These are phyloP conservation scores for Begonia loranthoides DNA, from an alignment of 306 rosid genomes.

Conservation along the genomic window DNA sequence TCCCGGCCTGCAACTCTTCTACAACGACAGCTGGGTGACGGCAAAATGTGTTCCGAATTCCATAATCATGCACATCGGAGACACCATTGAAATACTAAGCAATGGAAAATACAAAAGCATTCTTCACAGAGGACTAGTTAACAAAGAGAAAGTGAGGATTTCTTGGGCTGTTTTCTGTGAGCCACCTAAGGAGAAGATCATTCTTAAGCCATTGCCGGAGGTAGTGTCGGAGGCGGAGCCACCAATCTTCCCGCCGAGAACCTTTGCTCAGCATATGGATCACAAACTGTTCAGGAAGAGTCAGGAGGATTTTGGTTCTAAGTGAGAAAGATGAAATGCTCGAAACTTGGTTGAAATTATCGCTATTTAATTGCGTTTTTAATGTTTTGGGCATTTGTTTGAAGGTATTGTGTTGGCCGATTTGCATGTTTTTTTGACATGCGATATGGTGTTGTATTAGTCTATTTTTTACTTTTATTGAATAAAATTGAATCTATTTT, in stretches of 20 bases:
- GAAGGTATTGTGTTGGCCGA: too few species aligned
- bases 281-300: conserved; percentile 62
- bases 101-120: conserved; percentile 75
- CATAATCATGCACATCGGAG: conserved; percentile 78
- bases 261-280: conserved; percentile 69
- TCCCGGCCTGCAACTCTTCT: conserved; percentile 75
- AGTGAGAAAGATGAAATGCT: background rate
- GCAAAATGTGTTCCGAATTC: conserved; percentile 76
- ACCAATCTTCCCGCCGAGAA: conserved; percentile 51
- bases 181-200: conserved; percentile 81
- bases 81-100: conserved; percentile 70
- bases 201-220: conserved; percentile 59
- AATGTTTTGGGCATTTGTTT: too few species aligned
- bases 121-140: conserved; percentile 69
- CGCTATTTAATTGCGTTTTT: too few species aligned
- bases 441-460: too few species aligned
- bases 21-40: conserved; percentile 50
- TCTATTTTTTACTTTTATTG: too few species aligned
- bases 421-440: too few species aligned
- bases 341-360: too few species aligned
- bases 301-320: conserved; percentile 2
- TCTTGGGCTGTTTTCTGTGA: conserved; percentile 92
- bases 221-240: conserved; percentile 39
- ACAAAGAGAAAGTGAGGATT: conserved; percentile 77
- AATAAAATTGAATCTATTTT: too few species aligned